Base-by-base conservation (phyloP, 2,329 filamentous ascomycete genomes). In the Colletotrichum somersetense region DNA sequence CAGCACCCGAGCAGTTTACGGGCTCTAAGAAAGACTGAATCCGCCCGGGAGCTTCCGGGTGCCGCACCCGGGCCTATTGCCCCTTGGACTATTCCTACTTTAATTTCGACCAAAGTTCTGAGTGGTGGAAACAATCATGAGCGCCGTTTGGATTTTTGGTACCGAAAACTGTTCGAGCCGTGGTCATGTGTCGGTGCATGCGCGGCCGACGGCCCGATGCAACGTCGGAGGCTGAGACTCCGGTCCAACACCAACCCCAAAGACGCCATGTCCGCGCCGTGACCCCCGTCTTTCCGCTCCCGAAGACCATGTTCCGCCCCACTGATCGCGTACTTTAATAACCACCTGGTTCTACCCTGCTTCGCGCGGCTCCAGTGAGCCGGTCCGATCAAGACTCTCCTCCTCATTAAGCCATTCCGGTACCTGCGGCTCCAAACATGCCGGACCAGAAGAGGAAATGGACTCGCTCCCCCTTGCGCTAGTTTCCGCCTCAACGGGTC, bases 181-280 rank as follows among this genome's bases (percentile, higher is more conserved):
- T 57, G 30, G 70, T 72, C 70, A 70, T 70, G 66, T 65, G 66
- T 14, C 42, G n/a, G 50, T 10, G 57, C 33, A 33, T 33, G 26
- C 48, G 23, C 23, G 50, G 56, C 70, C 70, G 40, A 57, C 53
- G 48, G 55, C 42, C 66, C 59, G 66, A 65, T 72, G 70, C 70
- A 69, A 72, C 66, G 59, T 65, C 70, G 70, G 70, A 72, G 48
- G 66, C 55, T 50, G 18, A 23, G 38, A 55, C 66, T 72, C 70
- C 70, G 70, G 55, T 42, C n/a, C 16, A 55, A 55, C 14, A 20
- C 18, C 30, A 20, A 12, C 20, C 12, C 18, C 18, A n/a, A 50
- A 46, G 23, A 53, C 3, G 0, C 30, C 44, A 53, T 68, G 46
- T 48, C 57, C 52, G 55, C 8, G 55, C 1, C 14, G 1, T 14